Conservation (phyloP, 2,329 filamentous ascomycete genomes). For the Alternaria rosae region DNA sequence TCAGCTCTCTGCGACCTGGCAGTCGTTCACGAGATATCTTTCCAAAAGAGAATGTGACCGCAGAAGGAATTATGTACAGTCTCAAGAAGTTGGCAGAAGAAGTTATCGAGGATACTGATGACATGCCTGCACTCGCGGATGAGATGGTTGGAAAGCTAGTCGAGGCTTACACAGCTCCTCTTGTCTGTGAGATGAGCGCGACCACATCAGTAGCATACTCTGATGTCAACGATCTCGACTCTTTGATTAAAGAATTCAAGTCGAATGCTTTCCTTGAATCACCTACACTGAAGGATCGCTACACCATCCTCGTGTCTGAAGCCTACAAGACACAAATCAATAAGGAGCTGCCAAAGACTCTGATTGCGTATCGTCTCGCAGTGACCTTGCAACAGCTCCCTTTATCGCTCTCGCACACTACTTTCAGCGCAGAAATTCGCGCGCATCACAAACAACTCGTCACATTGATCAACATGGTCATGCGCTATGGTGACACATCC, state of each 20-base stretch:
- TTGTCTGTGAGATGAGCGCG: background rate
- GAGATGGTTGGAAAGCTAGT: conserved; percentile 33
- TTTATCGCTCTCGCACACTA: conserved; percentile 16
- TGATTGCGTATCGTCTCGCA: conserved; percentile 45
- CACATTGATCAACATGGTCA: conserved; percentile 27
- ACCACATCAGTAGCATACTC: background rate
- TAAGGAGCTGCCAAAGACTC: conserved; percentile 28
- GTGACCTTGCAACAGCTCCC: conserved; percentile 28
- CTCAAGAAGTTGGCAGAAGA: conserved; percentile 45
- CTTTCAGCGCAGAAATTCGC: conserved; percentile 33
- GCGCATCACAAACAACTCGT: conserved; percentile 29
- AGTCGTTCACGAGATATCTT: conserved; percentile 27
- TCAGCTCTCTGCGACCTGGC: conserved; percentile 33
- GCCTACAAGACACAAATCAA: conserved; percentile 31
- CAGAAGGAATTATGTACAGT: conserved; percentile 46
- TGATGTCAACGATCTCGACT: conserved; percentile 4
- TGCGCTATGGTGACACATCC: background rate
- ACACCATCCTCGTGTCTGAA: conserved; percentile 37
- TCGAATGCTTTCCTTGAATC: conserved; percentile 30
- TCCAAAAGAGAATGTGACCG: conserved; percentile 27
- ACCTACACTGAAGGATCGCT: conserved; percentile 41
- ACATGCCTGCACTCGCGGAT: conserved; percentile 30
- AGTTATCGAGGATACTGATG: conserved; percentile 33
- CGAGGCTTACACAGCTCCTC: conserved; percentile 17
- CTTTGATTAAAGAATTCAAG: conserved; percentile 31